Evolutionary conservation across 2,329 filamentous ascomycete genomes (phyloP).

Genomic region (Penicillium sp.): DNA sequence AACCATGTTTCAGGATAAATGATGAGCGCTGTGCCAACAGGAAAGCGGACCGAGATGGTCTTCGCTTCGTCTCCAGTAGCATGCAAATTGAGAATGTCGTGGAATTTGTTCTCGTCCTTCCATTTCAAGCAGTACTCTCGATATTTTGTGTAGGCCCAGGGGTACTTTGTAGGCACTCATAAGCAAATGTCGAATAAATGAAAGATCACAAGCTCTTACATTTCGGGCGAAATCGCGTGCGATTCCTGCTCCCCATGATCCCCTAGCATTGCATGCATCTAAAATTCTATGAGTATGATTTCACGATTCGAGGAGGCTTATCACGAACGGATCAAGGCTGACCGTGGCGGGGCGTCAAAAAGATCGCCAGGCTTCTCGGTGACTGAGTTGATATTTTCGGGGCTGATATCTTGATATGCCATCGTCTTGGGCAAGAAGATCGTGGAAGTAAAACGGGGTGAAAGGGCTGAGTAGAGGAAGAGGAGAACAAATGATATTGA

Average conservation of each 20-base stretch:
- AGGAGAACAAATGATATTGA: background rate
- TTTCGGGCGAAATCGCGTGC: conserved; percentile 51
- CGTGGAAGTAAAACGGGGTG: background rate
- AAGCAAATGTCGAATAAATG: background rate
- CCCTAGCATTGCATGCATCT: conserved; percentile 61
- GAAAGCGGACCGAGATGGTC: conserved; percentile 21
- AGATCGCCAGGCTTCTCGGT: conserved; percentile 48
- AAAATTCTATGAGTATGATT: background rate
- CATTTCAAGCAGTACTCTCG: conserved; percentile 46
- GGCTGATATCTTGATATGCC: background rate
- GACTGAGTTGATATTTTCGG: conserved; percentile 8
- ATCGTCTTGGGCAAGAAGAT: background rate
- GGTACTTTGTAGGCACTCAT: conserved; percentile 40
- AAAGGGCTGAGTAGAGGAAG: background rate
- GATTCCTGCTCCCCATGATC: conserved; percentile 61
- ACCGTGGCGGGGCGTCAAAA: conserved; percentile 52
- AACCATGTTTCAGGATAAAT: conserved; percentile 49
- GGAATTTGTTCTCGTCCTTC: background rate
- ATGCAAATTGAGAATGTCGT: conserved; percentile 6
- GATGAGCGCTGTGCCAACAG: conserved; percentile 52
- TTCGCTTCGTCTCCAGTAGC: background rate
- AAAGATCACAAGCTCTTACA: conserved; percentile 17
- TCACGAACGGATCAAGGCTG: conserved; percentile 38
- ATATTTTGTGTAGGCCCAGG: conserved; percentile 52
- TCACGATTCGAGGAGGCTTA: conserved; percentile 37